Evolutionary conservation across 1,139 yeast species (phyloP), one percentile per base, ranked within the genome.

Genomic region (Meyerozyma athensensis): DNA sequence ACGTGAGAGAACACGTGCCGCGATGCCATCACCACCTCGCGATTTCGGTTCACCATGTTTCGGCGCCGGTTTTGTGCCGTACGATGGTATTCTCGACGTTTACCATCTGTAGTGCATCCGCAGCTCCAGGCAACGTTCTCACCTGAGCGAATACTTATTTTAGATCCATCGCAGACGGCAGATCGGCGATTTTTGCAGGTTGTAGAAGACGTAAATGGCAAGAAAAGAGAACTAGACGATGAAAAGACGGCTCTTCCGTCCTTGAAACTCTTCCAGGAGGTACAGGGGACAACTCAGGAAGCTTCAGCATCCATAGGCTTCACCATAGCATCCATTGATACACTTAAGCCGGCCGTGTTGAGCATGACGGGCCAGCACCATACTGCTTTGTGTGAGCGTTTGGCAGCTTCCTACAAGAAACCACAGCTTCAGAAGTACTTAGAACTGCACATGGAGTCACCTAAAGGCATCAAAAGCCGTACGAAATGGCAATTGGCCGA

Each of bases 161-260:
- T 49, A 19, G 42, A 43, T 17, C 53, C 52, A 6, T 40, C 43
- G 19, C 44, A 49, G 26, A 44, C 46, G 32, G 38, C 39, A 20
- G 52, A 48, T 35, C 43, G 34, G 30, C 41, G 48, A 19, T 43
- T 44, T 37, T 39, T 40, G 19, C 39, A 43, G 16, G 42, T 44
- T 10, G 49, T 44, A 3, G 36, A 41, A 14, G 42, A 39, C 10
- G 19, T 48, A 7, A 41, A 40, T 19, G 34, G 21, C 31, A 13
- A 12, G 36, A 7, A 41, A 34, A 23, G 21, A 26, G 12, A 33
- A 36, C 7, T 26, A 36, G 21, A 30, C 36, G 26, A n/a, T 33
- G 10, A 22, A 7, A 21, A 32, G 28, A 17, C 13, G 8, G 13
- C 28, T 14, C 19, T 28, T 13, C 20, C 5, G 7, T 10, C 34